Base-by-base conservation (phyloP, 768 basidiomycete species). In the Xerocomus brunneocitrinus region DNA sequence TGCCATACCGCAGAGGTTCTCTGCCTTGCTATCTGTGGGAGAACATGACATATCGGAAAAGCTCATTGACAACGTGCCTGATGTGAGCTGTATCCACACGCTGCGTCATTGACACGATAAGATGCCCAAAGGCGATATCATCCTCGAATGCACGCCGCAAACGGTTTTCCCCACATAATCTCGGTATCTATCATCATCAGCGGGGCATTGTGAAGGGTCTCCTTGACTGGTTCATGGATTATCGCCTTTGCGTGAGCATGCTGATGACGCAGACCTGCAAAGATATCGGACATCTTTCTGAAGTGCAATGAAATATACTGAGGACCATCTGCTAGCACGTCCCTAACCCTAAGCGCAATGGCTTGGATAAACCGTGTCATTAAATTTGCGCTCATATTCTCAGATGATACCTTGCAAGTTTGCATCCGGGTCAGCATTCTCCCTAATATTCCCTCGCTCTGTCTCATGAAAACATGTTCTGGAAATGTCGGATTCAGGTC, bases 21-120 rank as follows among this genome's bases (percentile, higher is more conserved):
- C 14, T 49, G n/a, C 12, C 42, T 49, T 54, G 36, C 58, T 55
- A 59, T n/a, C 43, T 48, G 30, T 57, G 58, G 9, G 58, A 60
- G 32, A 60, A 55, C 53, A 58, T 57, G 30, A 44, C 58, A 13
- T 58, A 60, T 35, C 16, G 47, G 36, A 52, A 58, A 14, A 47
- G 54, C 3, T 52, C 27, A 19, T n/a, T n/a, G 32, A 58, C 53
- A 5, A 36, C 53, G 19, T 3, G 35, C 25, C 36, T 22, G 53
- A 60, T 50, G n/a, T 40, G 44, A 8, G 14, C 19, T 2, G 10
- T 2, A 31, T 58, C 50, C 30, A 44, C 27, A 22, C 1, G 0
- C n/a, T 27, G 41, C 31, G 43, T 16, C 48, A 34, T 40, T n/a
- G 58, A 51, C 13, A 36, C 6, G 3, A 52, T 9, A 4, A 60